Conservation (phyloP, 169 alveolate genomes). For the Babesia bigemina region DNA sequence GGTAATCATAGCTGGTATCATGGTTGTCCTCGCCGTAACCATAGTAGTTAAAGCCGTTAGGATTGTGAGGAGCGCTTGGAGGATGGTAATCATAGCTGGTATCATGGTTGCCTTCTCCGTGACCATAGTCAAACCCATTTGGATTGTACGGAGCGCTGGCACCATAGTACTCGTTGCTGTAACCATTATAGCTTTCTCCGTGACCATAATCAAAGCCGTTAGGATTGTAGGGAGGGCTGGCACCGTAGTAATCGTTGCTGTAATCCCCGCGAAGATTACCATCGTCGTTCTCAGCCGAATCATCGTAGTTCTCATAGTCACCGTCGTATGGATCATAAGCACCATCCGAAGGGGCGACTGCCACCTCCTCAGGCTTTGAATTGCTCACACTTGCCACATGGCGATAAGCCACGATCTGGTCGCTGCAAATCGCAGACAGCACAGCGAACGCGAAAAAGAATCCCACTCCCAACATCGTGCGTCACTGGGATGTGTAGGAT, state of each 20-base stretch:
- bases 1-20: not conserved
- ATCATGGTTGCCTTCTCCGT: conserved; percentile 1
- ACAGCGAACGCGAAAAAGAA: not conserved
- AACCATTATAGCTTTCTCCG: no score
- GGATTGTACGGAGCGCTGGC: not conserved
- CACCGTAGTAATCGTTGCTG: conserved; percentile 24
- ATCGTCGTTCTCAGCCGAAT: no score
- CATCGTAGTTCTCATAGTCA: no score
- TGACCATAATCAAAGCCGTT: no score
- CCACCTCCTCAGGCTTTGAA: no score
- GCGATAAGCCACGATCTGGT: not conserved
- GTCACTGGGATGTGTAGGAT: conserved; percentile 8
- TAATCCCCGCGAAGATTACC: no score
- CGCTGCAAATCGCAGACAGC: not conserved
- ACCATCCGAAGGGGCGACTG: no score
- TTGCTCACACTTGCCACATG: not conserved
- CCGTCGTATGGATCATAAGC: no score
- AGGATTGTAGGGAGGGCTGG: no score
- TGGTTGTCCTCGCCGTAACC: conserved; percentile 1
- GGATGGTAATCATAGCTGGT: not conserved
- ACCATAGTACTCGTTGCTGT: not conserved
- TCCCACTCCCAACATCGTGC: conserved; percentile 10
- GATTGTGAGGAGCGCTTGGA: not conserved
- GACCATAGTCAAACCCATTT: not conserved
- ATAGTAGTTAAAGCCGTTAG: not conserved